These are phyloP conservation scores for Xerocomellus amylosporus DNA, from an alignment of 768 basidiomycete genomes.

Conservation along the genomic window DNA sequence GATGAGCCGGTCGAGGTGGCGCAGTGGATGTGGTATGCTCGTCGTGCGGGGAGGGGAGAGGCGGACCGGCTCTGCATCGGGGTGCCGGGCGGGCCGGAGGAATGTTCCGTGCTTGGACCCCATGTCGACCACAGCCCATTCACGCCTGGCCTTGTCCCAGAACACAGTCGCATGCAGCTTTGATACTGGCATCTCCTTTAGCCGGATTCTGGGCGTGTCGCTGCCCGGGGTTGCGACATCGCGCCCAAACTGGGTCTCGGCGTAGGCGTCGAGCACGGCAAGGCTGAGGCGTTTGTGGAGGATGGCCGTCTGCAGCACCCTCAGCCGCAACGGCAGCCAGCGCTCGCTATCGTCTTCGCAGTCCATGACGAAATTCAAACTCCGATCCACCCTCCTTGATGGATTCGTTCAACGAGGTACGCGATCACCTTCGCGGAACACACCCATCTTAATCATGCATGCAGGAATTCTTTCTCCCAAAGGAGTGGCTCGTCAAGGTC, in stretches of 20 bases:
- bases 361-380: slow-evolving; percentile 22
- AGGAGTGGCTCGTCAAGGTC: slow-evolving; percentile 74
- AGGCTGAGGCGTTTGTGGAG: slow-evolving; percentile 51
- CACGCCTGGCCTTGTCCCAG: slow-evolving; percentile 56
- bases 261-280: slow-evolving; percentile 59
- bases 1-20: slow-evolving; percentile 62
- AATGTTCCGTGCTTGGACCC: slow-evolving; percentile 85
- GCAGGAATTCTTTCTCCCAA: slow-evolving; percentile 58
- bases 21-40: slow-evolving; percentile 62
- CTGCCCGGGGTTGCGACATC: slow-evolving; percentile 55
- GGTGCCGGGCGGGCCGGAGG: slow-evolving; percentile 33
- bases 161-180: slow-evolving; percentile 76
- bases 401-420: slow-evolving; percentile 50
- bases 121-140: slow-evolving; percentile 81
- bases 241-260: slow-evolving; percentile 71
- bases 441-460: neutral
- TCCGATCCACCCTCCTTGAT: slow-evolving; percentile 31
- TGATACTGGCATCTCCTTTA: slow-evolving; percentile 83
- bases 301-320: slow-evolving; percentile 39
- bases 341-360: slow-evolving; percentile 42
- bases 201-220: slow-evolving; percentile 58
- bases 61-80: slow-evolving; percentile 37
- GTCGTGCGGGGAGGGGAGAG: slow-evolving; percentile 65
- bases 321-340: slow-evolving; percentile 39
- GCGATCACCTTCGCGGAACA: neutral